Conservation (phyloP, 2,329 filamentous ascomycete genomes). For the Immersiporthe knoxdaviesiana region DNA sequence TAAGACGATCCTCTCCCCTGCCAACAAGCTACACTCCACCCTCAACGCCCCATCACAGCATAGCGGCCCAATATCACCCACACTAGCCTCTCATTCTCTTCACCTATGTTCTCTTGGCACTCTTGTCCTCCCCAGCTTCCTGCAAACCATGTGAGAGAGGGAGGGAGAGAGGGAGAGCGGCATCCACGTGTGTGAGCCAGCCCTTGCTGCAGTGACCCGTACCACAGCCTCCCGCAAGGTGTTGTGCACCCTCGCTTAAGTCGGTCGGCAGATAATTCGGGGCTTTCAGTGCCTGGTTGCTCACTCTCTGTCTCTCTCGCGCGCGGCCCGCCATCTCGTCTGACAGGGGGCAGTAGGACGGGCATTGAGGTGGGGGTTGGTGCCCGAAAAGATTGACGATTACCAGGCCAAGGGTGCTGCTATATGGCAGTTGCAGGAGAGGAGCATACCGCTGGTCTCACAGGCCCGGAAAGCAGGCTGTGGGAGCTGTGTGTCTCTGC, state of each 20-base stretch:
- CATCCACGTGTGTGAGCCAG: neutral
- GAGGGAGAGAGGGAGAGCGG: no score
- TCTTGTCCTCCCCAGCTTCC: neutral
- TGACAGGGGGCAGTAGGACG: neutral
- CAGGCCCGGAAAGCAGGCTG: neutral
- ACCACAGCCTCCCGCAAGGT: neutral
- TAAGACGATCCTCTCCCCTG: neutral
- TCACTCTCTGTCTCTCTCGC: neutral
- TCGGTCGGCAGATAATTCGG: constrained; percentile 11
- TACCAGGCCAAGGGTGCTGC: neutral
- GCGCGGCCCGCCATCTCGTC: neutral
- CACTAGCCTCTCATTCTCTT: neutral
- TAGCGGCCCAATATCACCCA: constrained; percentile 6
- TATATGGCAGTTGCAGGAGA: constrained; percentile 13
- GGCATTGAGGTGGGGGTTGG: neutral
- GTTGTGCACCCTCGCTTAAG: constrained; percentile 4
- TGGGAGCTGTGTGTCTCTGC: constrained; percentile 24
- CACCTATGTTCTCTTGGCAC: neutral
- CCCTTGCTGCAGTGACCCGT: constrained; percentile 17
- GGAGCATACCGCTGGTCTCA: neutral
- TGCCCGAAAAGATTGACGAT: neutral
- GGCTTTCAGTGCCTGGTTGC: neutral
- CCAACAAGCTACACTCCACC: neutral
- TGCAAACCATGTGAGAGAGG: constrained; percentile 14
- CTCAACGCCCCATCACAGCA: neutral